Evolutionary conservation across 139 green algal species (phyloP).

Genomic region (Zygnema circumcarinatum): DNA sequence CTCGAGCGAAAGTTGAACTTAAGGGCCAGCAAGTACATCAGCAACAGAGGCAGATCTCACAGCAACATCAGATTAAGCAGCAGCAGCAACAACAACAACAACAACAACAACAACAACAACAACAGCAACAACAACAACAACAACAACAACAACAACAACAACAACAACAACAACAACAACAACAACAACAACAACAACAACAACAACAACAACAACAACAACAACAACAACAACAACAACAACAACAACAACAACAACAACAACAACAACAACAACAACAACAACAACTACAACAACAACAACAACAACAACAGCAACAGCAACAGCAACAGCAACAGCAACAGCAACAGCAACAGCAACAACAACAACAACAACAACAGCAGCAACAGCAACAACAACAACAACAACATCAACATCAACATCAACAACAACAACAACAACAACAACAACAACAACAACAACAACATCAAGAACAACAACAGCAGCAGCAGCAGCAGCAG

Average conservation of each 20-base stretch:
- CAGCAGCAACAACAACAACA: slow-evolving; percentile 41
- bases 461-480: not conserved
- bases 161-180: not conserved
- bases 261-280: slow-evolving; percentile 34
- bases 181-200: slow-evolving; percentile 8
- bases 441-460: not conserved
- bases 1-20: not conserved
- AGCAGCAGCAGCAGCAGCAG: slow-evolving; percentile 10
- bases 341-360: slow-evolving; percentile 16
- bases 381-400: slow-evolving; percentile 2
- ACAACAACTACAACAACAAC: slow-evolving; percentile 4
- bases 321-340: slow-evolving; percentile 48
- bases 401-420: slow-evolving; percentile 6
- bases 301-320: not conserved
- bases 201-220: slow-evolving; percentile 56
- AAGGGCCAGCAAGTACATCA: not conserved
- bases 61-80: slow-evolving; percentile 44
- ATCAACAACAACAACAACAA: not conserved
- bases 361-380: slow-evolving; percentile 6
- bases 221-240: slow-evolving; percentile 51
- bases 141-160: slow-evolving; percentile 6
- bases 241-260: slow-evolving; percentile 54
- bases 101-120: slow-evolving; percentile 46
- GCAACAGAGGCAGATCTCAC: slow-evolving; percentile 47
- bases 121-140: slow-evolving; percentile 37